Evolutionary conservation across 139 green algal genomes (phyloP).

Genomic region (Tetraselmis striata): DNA sequence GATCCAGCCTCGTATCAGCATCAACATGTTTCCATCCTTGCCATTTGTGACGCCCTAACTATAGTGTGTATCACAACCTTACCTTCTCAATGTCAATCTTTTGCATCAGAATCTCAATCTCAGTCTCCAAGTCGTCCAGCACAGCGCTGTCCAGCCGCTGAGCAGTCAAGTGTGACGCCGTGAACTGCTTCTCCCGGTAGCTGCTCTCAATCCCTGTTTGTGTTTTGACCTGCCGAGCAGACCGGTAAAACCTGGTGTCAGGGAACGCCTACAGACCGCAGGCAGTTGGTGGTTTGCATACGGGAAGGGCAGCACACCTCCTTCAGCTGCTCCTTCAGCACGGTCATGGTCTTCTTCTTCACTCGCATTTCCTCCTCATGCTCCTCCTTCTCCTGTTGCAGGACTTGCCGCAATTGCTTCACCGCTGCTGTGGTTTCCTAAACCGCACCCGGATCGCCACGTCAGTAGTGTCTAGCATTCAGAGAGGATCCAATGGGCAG

Average conservation of each 20-base stretch:
- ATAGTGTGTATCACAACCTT: not conserved
- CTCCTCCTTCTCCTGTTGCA: conserved; percentile 56
- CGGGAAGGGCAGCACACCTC: conserved; percentile 23
- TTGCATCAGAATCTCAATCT: conserved; percentile 28
- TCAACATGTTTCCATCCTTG: not conserved
- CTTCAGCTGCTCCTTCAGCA: conserved; percentile 58
- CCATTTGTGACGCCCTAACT: conserved; percentile 6
- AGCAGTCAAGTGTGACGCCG: conserved; percentile 32
- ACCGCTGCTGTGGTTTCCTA: conserved; percentile 48
- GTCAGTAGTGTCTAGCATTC: too few species aligned
- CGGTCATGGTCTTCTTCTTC: conserved; percentile 35
- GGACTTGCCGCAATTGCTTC: conserved; percentile 45
- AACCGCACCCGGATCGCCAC: too few species aligned
- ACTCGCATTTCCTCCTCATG: conserved; percentile 61
- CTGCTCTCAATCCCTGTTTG: conserved; percentile 6
- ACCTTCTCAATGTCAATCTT: conserved; percentile 53
- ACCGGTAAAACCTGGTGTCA: too few species aligned
- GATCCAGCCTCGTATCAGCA: not conserved
- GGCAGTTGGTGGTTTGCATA: too few species aligned
- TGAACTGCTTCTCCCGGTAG: conserved; percentile 26
- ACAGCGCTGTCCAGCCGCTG: conserved; percentile 34
- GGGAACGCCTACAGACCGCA: not conserved
- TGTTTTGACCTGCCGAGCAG: not conserved
- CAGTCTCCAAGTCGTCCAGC: conserved; percentile 41
- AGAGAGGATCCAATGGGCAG: too few species aligned